These are phyloP conservation scores for Rhexocercosporidium sp. DNA, from an alignment of 2,329 filamentous ascomycete genomes.

Conservation along the genomic window DNA sequence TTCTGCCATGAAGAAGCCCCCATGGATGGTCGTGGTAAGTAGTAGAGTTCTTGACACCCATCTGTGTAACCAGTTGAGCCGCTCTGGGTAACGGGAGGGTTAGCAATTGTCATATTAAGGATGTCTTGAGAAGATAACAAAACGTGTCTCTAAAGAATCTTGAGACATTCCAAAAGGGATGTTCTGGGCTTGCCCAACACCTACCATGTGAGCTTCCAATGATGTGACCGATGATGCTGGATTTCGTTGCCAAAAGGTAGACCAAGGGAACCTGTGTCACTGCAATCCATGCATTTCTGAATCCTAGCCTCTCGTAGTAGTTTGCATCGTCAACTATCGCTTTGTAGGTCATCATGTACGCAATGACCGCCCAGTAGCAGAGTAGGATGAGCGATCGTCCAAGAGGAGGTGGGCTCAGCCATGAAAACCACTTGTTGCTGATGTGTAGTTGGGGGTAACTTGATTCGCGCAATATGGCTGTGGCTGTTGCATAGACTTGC, in stretches of 20 bases:
- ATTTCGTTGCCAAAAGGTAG: constrained; percentile 65
- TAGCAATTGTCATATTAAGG: no score
- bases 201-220: constrained; percentile 69
- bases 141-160: no score
- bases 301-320: constrained; percentile 69
- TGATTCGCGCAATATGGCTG: constrained; percentile 60
- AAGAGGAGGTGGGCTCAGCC: constrained; percentile 62
- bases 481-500: constrained; percentile 63
- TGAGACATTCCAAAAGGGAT: no score
- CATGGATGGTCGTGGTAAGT: constrained; percentile 70
- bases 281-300: constrained; percentile 70
- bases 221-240: constrained; percentile 63
- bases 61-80: constrained; percentile 75
- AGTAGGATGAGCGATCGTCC: constrained; percentile 60
- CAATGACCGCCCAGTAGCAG: constrained; percentile 63
- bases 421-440: constrained; percentile 51
- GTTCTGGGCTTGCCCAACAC: no score
- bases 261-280: constrained; percentile 68
- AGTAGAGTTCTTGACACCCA: constrained; percentile 75
- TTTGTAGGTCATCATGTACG: constrained; percentile 60
- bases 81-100: no score
- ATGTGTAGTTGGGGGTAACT: constrained; percentile 61
- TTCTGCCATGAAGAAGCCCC: constrained; percentile 70
- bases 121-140: no score
- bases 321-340: constrained; percentile 57